Evolutionary conservation across 192 early-diverging fungal genomes (phyloP).

Genomic region (Coemansia sp.): DNA sequence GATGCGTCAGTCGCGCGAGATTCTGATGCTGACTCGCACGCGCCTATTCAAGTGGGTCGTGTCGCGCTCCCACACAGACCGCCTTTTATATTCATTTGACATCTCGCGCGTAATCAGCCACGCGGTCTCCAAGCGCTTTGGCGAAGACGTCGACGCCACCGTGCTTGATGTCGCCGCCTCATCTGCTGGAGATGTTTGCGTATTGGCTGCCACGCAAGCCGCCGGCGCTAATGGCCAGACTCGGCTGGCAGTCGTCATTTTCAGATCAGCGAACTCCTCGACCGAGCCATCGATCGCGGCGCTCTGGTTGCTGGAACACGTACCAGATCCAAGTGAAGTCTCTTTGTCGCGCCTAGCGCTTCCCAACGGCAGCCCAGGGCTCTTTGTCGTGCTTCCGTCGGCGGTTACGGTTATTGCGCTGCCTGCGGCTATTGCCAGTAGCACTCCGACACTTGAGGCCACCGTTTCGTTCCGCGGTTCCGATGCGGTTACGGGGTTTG

Average conservation of each 20-base stretch:
- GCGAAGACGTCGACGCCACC: constrained; percentile 9
- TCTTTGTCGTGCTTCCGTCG: constrained; percentile 22
- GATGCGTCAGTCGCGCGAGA: constrained; percentile 47
- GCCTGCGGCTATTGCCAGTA: neutral
- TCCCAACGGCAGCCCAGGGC: constrained; percentile 23
- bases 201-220: constrained; percentile 8
- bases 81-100: constrained; percentile 25
- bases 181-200: constrained; percentile 21
- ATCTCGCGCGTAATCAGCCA: constrained; percentile 7
- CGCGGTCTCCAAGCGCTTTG: constrained; percentile 6
- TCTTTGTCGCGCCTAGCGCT: constrained; percentile 20
- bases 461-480: constrained; percentile 23
- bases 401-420: constrained; percentile 14
- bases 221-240: neutral
- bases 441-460: constrained; percentile 23
- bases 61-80: constrained; percentile 27
- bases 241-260: constrained; percentile 6
- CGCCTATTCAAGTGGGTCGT: constrained; percentile 46
- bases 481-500: constrained; percentile 21
- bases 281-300: constrained; percentile 19
- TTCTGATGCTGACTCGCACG: constrained; percentile 38
- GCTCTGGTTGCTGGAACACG: constrained; percentile 19
- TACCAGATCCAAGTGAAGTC: constrained; percentile 1
- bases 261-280: constrained; percentile 20
- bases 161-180: constrained; percentile 31